Base-by-base conservation (phyloP, 1,139 yeast genomes). In the Zygoascus sp. region DNA sequence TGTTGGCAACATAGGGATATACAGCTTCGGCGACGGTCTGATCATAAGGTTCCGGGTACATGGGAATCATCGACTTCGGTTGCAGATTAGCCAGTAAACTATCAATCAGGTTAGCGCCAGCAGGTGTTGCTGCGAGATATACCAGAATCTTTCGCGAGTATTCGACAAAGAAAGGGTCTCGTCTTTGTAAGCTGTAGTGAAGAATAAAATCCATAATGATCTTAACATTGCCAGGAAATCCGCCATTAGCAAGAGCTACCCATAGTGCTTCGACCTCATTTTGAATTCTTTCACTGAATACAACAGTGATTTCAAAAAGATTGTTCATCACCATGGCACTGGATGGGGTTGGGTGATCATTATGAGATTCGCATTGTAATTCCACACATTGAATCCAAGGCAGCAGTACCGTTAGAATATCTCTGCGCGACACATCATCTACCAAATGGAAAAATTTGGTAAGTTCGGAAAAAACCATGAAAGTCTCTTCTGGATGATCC, bases 231-330 rank as follows among this genome's bases (percentile, higher is more conserved):
- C 73, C 75, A 9, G 80, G 74, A 32, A 77, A 76, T n/a, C 73
- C 71, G 3, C 83, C 83, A 46, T 80, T 80, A 1, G 95, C 96
- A 32, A 92, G 70, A 0, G 97, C 94, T 3, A 86, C 88, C 99
- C 99, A 94, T 32, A 92, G 66, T 0, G 95, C 95, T 62, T 90
- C 97, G 8, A 92, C 87, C 58, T 89, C 97, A 57, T 83, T 83
- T 42, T 87, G 86, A 56, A 87, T 79, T 13, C 74, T 72, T 39
- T 82, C 81, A 46, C 90, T 79, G 57, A 83, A 86, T 48, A 80
- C 79, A 38, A 88, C 80, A 0, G 97, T 87, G 39, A 92, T 83
- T 57, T 88, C 97, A 64, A 89, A 80, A 48, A 92, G 66, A 56
- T 90, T 92, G 51, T 77, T 80, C 55, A 92, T 64, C 1, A 90